Percentiles rank a stretch among this genome's conserved stretches.
Conservation (phyloP, 495 filamentous ascomycete genomes). For the Talaromyces thailandensis region DNA sequence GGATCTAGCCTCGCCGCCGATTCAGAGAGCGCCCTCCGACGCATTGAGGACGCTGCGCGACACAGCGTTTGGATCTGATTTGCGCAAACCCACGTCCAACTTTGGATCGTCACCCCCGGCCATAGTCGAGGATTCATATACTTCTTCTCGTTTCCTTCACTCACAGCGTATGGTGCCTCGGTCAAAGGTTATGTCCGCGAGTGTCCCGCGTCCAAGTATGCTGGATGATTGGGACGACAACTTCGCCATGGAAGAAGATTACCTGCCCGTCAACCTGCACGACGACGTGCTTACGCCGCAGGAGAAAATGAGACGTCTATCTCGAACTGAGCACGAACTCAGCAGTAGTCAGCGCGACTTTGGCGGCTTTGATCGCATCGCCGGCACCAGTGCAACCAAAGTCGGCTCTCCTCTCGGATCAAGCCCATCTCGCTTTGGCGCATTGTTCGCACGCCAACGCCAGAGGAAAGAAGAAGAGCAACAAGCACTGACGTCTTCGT, state of each 20-base stretch:
- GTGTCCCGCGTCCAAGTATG: constrained; percentile 55
- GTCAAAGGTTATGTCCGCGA: constrained; percentile 68
- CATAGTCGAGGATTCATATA: constrained; percentile 38
- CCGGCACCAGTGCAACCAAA: constrained; percentile 54
- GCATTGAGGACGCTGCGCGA: constrained; percentile 73
- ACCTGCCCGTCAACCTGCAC: constrained; percentile 74
- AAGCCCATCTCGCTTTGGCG: constrained; percentile 80
- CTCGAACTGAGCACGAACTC: constrained; percentile 58
- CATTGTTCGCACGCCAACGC: constrained; percentile 67
- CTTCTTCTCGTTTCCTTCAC: constrained; percentile 69
- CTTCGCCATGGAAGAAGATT: constrained; percentile 90
- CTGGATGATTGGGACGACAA: constrained; percentile 74
- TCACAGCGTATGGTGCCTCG: constrained; percentile 61
- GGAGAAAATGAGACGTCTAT: constrained; percentile 77
- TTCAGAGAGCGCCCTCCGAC: constrained; percentile 53
- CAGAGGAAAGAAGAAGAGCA: constrained; percentile 65
- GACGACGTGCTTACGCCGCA: constrained; percentile 91
- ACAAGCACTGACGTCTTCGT: constrained; percentile 1
- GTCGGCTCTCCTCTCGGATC: constrained; percentile 72
- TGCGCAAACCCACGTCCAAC: constrained; percentile 39
- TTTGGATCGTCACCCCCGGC: constrained; percentile 59
- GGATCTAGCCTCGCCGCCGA: constrained; percentile 64
- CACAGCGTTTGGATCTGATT: constrained; percentile 71
- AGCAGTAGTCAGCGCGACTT: constrained; percentile 50
- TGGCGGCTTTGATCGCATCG: constrained; percentile 49